A percentile compares a stretch with the other conserved stretches of the same genome.
Conservation (phyloP, 2,329 filamentous ascomycete species). For the Cercospora sp. region DNA sequence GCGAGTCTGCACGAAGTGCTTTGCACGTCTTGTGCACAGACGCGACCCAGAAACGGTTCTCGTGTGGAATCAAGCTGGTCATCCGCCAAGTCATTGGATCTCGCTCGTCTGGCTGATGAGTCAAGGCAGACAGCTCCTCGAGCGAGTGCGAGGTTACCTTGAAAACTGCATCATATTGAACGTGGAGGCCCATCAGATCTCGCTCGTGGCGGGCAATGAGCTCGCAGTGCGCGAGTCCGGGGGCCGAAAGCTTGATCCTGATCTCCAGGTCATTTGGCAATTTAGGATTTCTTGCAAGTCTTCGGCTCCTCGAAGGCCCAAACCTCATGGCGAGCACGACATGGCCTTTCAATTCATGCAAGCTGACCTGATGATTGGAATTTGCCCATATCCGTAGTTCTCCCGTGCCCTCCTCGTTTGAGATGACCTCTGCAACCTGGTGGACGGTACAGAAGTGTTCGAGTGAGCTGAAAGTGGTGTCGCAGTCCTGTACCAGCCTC, state of each 20-base stretch:
- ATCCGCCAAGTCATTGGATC: not conserved
- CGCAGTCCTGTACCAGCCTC: not conserved
- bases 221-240: too few relatives aligned
- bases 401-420: not conserved
- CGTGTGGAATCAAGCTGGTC: not conserved
- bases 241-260: not conserved
- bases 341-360: not conserved
- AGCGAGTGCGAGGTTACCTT: not conserved
- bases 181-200: not conserved
- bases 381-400: not conserved
- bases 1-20: not conserved
- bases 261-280: not conserved
- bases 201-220: not conserved
- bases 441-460: not conserved
- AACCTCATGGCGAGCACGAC: not conserved
- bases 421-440: not conserved
- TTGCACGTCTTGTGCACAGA: not conserved
- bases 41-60: not conserved
- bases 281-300: not conserved
- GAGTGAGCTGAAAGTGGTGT: not conserved
- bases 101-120: not conserved
- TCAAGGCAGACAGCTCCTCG: too few relatives aligned
- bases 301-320: not conserved
- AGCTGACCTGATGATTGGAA: not conserved
- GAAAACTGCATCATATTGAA: not conserved